Evolutionary conservation across 257 asterid genomes (phyloP), one percentile per base, ranked within the genome.

Genomic region (Mentha longifolia): DNA sequence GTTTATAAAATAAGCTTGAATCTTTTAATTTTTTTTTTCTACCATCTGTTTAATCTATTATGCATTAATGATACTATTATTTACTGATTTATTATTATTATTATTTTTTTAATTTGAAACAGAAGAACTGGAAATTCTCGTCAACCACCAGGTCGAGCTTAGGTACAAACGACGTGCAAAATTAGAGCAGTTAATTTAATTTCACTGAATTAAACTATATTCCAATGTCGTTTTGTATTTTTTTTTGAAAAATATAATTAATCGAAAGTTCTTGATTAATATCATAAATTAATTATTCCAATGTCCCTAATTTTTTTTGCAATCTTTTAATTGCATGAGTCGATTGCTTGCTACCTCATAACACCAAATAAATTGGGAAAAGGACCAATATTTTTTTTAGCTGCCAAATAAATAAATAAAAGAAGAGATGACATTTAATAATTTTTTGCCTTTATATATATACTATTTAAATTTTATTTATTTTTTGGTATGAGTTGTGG

Each of bases 91-190:
- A n/a, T n/a, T n/a, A n/a, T n/a, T n/a, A 14, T 25, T 11, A 9
- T 55, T 15, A 2, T 16, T 16, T 0, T 9, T 6, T 7, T 42
- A 9, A 8, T 12, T 66, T 75, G 51, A n/a, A 45, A 76, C 88
- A 88, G 97, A 75, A 85, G 80, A 82, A 85, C 93, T 0, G 92
- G 97, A 66, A 86, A 78, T 67, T 86, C 91, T 55, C 80, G 54
- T 47, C 84, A 71, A 78, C 88, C 93, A 52, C 95, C 97, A 1
- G 97, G 95, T 41, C 77, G 79, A 78, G 85, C 86, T 60, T 85
- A 85, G 82, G 46, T 42, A 19, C 12, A 9, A 61, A 17, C 30
- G 14, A 3, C 12, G 22, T 31, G 12, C n/a, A 5, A 60, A 9
- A 15, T 33, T 60, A 35, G 49, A 58, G 6, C 17, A 15, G n/a